Evolutionary conservation across 2,329 filamentous ascomycete species (phyloP), one percentile per base, ranked within the genome.

Genomic region (Thermoascus crustaceus): DNA sequence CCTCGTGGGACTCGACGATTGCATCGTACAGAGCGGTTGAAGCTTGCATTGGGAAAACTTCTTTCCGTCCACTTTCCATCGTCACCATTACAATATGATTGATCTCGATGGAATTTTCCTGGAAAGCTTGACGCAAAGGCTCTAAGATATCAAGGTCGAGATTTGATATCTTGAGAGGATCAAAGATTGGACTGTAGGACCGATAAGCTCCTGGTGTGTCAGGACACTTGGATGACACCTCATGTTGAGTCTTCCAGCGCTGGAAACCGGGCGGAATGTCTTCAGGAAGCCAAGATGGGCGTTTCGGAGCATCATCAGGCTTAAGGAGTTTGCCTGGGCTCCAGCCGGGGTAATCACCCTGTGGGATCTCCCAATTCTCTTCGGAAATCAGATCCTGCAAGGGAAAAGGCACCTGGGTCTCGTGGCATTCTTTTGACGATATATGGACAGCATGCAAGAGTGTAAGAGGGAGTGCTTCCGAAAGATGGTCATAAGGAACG

Each of bases 41-140:
- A 32, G 58, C 55, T 32, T 58, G 55, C 34, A 61, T 46, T 1
- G 61, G 61, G 39, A 64, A 64, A 23, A 63, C 46, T 25, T 65
- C 60, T 32, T 63, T 64, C 23, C 61, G 51, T 4, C 58, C 59
- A 34, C 57, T 61, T 43, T 65, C 61, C n/a, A 65, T 44, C 4
- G 56, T 61, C 18, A 65, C 32, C 7, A 65, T 18, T 5, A 64
- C 48, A 1, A 64, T 50, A 44, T 65, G 55, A 18, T 63, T 58
- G 21, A 65, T 63, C 1, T 47, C 34, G n/a, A 61, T 48, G 0
- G 54, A 45, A 18, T 51, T 41, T 6, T 51, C 33, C 17, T 55
- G 41, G 14, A 61, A 45, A 0, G 52, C 50, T 10, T 53, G 39
- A 23, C 52, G 37, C 21, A 65, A 38, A 2, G 52, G 44, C 9